phyloP scores from a whole-genome alignment of 176 grass and related monocot species.

The Triticum turgidum region DNA sequence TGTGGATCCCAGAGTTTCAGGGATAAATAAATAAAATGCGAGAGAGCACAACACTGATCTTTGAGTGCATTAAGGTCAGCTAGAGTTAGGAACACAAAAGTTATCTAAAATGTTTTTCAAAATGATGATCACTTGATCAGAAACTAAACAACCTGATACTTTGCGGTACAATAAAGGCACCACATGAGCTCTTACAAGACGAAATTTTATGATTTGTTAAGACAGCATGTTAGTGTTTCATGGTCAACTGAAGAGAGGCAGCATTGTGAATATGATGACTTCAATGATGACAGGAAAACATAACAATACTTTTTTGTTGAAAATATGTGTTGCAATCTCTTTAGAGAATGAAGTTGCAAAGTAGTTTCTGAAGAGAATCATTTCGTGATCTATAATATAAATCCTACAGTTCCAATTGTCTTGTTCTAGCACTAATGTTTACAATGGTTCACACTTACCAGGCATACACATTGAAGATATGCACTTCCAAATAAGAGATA shows the following conservation, averaged over 20 bases:
- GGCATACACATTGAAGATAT: slow-evolving; percentile 8
- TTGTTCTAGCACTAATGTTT: background rate
- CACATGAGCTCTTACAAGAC: background rate
- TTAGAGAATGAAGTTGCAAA: background rate
- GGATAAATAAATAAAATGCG: background rate
- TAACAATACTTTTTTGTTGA: background rate
- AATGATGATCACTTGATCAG: background rate
- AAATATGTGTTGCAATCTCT: background rate
- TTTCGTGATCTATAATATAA: slow-evolving; percentile 1
- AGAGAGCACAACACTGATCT: background rate
- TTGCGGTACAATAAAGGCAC: background rate
- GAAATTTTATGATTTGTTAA: background rate
- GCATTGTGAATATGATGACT: background rate
- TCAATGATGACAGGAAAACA: background rate
- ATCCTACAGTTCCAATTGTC: background rate
- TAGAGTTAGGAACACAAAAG: background rate
- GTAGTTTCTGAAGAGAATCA: background rate
- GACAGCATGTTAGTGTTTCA: background rate
- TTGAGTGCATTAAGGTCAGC: background rate
- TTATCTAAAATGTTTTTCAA: background rate
- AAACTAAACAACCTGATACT: background rate
- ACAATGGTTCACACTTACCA: background rate
- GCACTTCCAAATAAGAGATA: slow-evolving; percentile 15
- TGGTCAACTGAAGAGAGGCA: background rate
- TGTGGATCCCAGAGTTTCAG: background rate